Evolutionary conservation across 2,329 filamentous ascomycete species (phyloP).

Genomic region (Volutella citrinella): DNA sequence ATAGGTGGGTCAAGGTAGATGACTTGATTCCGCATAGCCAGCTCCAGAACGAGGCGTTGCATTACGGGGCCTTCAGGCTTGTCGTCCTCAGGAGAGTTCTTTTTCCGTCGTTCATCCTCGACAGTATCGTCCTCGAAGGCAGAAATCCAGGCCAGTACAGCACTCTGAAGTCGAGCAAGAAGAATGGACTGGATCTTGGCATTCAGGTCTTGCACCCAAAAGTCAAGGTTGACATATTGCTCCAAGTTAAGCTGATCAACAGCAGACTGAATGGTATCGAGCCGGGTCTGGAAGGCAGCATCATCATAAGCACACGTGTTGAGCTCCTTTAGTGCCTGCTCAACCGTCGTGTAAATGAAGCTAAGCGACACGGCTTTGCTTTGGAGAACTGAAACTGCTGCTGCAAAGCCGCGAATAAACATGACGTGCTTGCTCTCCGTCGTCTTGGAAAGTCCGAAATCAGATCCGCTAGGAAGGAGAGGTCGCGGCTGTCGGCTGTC

Average conservation of each 20-base stretch:
- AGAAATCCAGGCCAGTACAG: slow-evolving; percentile 82
- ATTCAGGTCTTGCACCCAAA: slow-evolving; percentile 89
- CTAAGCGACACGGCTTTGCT: slow-evolving; percentile 77
- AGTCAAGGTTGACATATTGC: slow-evolving; percentile 88
- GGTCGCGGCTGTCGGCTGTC: slow-evolving; percentile 45
- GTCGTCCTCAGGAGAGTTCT: slow-evolving; percentile 41
- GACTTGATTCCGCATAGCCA: slow-evolving; percentile 97
- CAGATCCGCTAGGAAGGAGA: slow-evolving; percentile 35
- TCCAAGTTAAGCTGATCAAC: slow-evolving; percentile 97
- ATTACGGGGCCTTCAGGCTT: slow-evolving; percentile 61
- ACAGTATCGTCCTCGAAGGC: slow-evolving; percentile 68
- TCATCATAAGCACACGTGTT: slow-evolving; percentile 80
- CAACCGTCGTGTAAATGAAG: slow-evolving; percentile 74
- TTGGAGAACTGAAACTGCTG: slow-evolving; percentile 83
- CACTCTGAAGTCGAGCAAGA: slow-evolving; percentile 76
- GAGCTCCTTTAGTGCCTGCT: slow-evolving; percentile 80
- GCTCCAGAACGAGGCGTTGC: slow-evolving; percentile 77
- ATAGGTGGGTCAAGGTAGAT: slow-evolving; percentile 94
- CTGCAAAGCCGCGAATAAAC: slow-evolving; percentile 91
- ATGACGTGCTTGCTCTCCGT: slow-evolving; percentile 92
- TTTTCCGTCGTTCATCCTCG: slow-evolving; percentile 53
- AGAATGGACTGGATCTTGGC: slow-evolving; percentile 77
- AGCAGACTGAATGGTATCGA: slow-evolving; percentile 84
- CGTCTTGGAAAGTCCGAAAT: slow-evolving; percentile 47
- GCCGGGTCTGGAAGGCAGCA: slow-evolving; percentile 71